Base-by-base conservation (phyloP, 1,139 yeast species). In the Hyphopichia wangnamkhiaoensis region DNA sequence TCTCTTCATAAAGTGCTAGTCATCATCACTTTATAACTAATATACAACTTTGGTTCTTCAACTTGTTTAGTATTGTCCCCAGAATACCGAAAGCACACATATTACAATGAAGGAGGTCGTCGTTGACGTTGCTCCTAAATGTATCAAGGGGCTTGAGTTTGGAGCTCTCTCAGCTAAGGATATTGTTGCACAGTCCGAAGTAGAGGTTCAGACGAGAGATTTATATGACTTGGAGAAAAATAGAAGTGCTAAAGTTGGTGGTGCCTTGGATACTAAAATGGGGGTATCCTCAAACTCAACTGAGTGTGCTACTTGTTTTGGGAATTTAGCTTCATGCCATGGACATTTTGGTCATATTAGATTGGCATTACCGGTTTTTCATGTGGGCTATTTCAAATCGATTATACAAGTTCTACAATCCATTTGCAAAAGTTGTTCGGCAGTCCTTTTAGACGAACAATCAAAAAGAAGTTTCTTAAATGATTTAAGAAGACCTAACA, bases 341-440 rank as follows among this genome's bases (percentile, higher is more conserved):
- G 99, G 99, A 39, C 99, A 94, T 66, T 94, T 94, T 61, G 99
- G 99, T 32, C 96, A 94, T 57, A 80, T 94, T 47, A 80, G 89
- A 50, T 74, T 94, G 39, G 96, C 98, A 0, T 71, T 94, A 37
- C 99, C 99, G 2, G 98, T 91, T 14, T 94, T 93, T 67, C 98
- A 94, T 58, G 95, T 93, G 33, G 99, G 99, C 5, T 94, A 90
- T 60, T 93, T 94, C 74, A 93, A 91, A 61, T 84, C 94, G 30
- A 87, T 89, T 29, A 87, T 94, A 48, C 85, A 83, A 54, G 91
- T 94, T 37, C 68, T 94, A 41, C 98, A 94, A 62, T 81, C 88
- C 43, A 84, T 94, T 47, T 94, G 99, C 72, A 94, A 94, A 61
- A 82, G 78, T 49, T 94, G 99, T 66, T 86, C 95, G 1, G 71